Base-by-base conservation (phyloP, 345 rosid species). In the Mangifera indica region DNA sequence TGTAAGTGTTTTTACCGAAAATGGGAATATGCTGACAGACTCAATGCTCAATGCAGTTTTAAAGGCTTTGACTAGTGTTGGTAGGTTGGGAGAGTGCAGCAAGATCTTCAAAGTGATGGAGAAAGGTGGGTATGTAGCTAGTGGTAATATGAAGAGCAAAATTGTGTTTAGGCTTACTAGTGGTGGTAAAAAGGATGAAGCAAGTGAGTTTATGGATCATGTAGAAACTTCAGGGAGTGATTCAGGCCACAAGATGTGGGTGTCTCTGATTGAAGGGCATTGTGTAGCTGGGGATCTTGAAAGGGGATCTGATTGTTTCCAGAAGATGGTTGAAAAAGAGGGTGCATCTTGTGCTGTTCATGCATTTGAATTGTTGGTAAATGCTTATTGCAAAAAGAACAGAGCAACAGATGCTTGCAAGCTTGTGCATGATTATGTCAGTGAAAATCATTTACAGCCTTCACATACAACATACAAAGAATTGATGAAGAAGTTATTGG, bases 251-350 rank as follows among this genome's bases (percentile, higher is more conserved):
- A 84, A 78, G 75, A 87, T 86, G 3, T 83, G 89, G 90, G 84
- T 75, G 10, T 84, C 89, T 75, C 80, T 88, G 45, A 81, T 90
- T 76, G 87, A 84, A 83, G 95, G 97, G 78, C 82, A 84, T 76
- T 89, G 98, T 82, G 76, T 71, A 57, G 86, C 90, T 0, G 89
- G 88, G 58, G 89, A 92, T 64, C 81, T 92, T 8, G 90, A 87
- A 69, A 76, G 82, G 77, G 98, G 97, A 34, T 71, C 84, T 17
- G 82, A 76, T 48, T 81, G 82, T 85, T 90, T 95, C 55, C 70
- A 69, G 61, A 78, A 61, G 70, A 84, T 89, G 97, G 77, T 85
- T 74, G 77, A 72, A 22, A 90, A 84, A 63, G 74, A 81, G 3
- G 89, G 85, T 46, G 84, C 73, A 54, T 76, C 83, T 17, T 72